These are phyloP conservation scores for Ogataea pini DNA, from an alignment of 805 yeast genomes.

Conservation along the genomic window DNA sequence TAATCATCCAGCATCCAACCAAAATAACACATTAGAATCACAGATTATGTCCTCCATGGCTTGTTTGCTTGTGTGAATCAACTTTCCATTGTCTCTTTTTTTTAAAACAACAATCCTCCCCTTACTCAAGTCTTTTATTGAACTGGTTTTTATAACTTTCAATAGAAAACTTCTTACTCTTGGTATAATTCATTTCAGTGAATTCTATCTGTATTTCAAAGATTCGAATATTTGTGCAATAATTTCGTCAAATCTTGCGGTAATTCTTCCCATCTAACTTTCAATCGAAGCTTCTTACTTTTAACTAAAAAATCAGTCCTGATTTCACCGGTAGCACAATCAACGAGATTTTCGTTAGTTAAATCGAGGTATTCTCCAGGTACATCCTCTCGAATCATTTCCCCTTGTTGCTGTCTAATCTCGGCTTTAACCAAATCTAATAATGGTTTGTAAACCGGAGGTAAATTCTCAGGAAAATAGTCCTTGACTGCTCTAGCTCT, in stretches of 20 bases:
- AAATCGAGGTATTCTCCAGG: slow-evolving; percentile 13
- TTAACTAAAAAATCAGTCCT: slow-evolving; percentile 11
- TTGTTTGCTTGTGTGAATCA: neutral
- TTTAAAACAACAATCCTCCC: no score
- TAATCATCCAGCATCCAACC: neutral
- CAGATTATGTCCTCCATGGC: no score
- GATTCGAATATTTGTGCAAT: slow-evolving; percentile 17
- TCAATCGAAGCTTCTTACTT: slow-evolving; percentile 17
- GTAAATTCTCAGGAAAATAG: slow-evolving; percentile 48
- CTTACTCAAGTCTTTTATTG: neutral
- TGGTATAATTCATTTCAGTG: neutral
- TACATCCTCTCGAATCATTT: slow-evolving; percentile 1
- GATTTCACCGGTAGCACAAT: slow-evolving; percentile 22
- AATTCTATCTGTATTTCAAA: slow-evolving; percentile 12
- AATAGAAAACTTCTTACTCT: neutral
- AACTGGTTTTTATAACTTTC: slow-evolving; percentile 2
- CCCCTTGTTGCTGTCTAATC: slow-evolving; percentile 1
- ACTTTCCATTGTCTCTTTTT: neutral
- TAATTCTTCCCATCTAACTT: slow-evolving; percentile 33
- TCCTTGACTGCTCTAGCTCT: slow-evolving; percentile 47
- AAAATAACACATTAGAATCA: neutral
- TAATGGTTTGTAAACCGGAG: slow-evolving; percentile 33
- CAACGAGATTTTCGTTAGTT: slow-evolving; percentile 24
- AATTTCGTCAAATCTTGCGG: slow-evolving; percentile 37
- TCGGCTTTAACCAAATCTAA: slow-evolving; percentile 14